Evolutionary conservation across 2,329 filamentous ascomycete species (phyloP).

Genomic region (Stachybotrys chartarum): DNA sequence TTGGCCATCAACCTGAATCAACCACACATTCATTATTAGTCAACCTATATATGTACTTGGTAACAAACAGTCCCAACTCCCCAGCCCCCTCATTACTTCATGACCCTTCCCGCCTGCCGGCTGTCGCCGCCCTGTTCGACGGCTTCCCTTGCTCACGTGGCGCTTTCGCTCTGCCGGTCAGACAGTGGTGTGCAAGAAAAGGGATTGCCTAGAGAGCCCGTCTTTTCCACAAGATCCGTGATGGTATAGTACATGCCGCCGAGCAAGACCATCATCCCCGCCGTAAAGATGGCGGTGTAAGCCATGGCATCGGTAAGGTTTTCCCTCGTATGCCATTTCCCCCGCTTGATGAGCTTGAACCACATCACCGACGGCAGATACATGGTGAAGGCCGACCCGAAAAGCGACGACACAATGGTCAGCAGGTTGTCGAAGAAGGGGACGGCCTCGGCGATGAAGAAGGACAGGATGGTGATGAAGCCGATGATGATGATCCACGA

Average conservation of each 20-base stretch:
- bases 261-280: neutral
- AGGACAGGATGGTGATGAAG: constrained; percentile 52
- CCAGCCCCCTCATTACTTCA: too few relatives aligned
- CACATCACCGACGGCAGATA: neutral
- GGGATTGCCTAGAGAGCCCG: neutral
- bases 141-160: too few relatives aligned
- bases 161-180: neutral
- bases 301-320: neutral
- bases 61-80: too few relatives aligned
- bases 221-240: neutral
- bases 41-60: too few relatives aligned
- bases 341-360: neutral
- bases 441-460: constrained; percentile 63
- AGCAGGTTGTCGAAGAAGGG: constrained; percentile 63
- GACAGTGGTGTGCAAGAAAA: neutral
- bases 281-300: neutral
- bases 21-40: too few relatives aligned
- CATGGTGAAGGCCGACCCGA: constrained; percentile 26
- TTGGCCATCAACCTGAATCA: too few relatives aligned
- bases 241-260: neutral
- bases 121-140: neutral
- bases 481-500: constrained; percentile 52
- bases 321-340: neutral
- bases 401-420: constrained; percentile 37
- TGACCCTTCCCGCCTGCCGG: neutral